Base-by-base conservation (phyloP, 1,139 yeast genomes). In the Candida sp. region DNA sequence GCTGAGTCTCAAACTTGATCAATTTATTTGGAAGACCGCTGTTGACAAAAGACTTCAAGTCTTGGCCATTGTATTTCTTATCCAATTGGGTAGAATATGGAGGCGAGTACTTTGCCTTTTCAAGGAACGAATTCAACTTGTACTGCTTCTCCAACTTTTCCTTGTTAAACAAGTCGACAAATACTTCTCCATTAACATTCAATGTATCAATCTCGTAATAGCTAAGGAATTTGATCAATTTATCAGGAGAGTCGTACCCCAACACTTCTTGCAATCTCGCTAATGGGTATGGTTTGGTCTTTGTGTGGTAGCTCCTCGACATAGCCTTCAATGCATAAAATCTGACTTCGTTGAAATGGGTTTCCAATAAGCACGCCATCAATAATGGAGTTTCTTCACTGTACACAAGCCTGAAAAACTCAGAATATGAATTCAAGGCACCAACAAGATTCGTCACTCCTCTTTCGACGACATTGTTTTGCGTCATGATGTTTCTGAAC, bases 331-430 rank as follows among this genome's bases (percentile, higher is more conserved):
- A 66, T 0, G 96, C 93, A 61, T 86, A 84, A 60, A 89, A 84
- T 43, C 99, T 72, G 5, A 93, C 77, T 53, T 88, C 94, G 60
- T 89, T 89, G 62, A 91, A 84, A 58, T 89, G 93, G 4, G 88
- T 84, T 63, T 94, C 98, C 31, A 91, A 68, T 41, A 94, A 71
- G 55, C 96, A 92, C 0, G 91, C 78, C 67, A 90, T 69, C 37
- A 93, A 70, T 51, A 86, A 81, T 1, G 97, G 96, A 0, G 91
- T 84, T 26, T 62, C 61, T 2, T 72, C 68, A 7, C 75, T 68
- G 38, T 78, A 76, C 22, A 81, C 78, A 7, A 81, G 63, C 49
- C 80, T 70, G 68, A 96, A 94, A 62, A 92, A 89, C 49, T 81
- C 80, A 3, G 78, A 75, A 63, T 84, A 91, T 22, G 86, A 65